These are phyloP conservation scores for Pyrus pyrifolia DNA, from an alignment of 306 rosid genomes.

Conservation along the genomic window DNA sequence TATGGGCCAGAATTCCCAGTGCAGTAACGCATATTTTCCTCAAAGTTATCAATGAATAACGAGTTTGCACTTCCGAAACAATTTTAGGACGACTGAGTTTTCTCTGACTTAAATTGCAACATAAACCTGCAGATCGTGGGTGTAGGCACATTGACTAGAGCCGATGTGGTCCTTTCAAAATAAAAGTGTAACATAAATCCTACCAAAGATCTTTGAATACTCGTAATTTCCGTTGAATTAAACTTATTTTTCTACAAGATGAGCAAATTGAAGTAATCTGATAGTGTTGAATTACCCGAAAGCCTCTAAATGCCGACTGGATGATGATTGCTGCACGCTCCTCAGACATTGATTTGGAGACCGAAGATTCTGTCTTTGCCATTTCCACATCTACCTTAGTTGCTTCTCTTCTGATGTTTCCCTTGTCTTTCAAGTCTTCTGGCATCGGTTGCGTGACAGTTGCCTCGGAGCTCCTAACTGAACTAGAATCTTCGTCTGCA, in stretches of 20 bases:
- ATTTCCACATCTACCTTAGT: conserved; percentile 33
- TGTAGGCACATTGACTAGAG: too few relatives aligned
- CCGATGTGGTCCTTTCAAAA: too few relatives aligned
- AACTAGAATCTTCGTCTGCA: conserved; percentile 62
- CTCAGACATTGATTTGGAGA: conserved; percentile 26
- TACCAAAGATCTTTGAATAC: neutral
- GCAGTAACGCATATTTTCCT: neutral
- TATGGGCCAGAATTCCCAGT: conserved; percentile 6
- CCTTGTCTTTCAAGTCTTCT: conserved; percentile 26
- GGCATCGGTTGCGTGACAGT: conserved; percentile 43
- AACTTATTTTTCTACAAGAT: neutral
- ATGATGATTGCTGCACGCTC: conserved; percentile 68
- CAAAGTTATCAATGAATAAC: neutral
- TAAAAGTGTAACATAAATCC: neutral
- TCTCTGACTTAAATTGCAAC: neutral
- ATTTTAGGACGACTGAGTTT: neutral
- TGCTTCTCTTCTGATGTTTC: conserved; percentile 31
- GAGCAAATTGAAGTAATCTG: neutral
- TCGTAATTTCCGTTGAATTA: neutral
- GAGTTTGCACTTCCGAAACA: neutral
- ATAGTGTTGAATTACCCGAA: conserved; percentile 41
- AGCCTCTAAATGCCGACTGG: conserved; percentile 70
- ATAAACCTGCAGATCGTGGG: neutral
- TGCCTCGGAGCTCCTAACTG: conserved; percentile 54
- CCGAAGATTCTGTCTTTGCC: conserved; percentile 2